Conservation (phyloP, 2,329 filamentous ascomycete genomes). For the Phialophora macrospora region DNA sequence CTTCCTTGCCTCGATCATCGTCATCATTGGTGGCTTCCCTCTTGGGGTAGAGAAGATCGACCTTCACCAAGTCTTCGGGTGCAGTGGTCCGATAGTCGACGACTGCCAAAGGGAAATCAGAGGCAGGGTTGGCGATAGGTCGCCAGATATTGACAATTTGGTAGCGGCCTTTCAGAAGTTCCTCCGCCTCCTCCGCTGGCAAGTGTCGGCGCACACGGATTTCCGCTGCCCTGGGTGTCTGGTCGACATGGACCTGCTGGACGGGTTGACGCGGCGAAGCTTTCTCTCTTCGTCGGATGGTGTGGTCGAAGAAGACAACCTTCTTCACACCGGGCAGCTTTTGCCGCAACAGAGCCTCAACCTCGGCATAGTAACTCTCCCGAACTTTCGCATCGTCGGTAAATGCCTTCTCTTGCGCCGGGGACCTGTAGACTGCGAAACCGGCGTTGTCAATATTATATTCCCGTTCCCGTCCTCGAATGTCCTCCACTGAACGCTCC, state of each 20-base stretch:
- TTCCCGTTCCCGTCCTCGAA: constrained; percentile 57
- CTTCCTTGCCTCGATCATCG: constrained; percentile 65
- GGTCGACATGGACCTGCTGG: constrained; percentile 73
- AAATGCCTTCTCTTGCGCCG: constrained; percentile 61
- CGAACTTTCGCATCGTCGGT: constrained; percentile 62
- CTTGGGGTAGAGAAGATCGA: constrained; percentile 67
- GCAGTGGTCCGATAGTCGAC: constrained; percentile 67
- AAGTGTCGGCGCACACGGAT: constrained; percentile 67
- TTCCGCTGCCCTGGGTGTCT: constrained; percentile 67
- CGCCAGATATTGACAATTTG: constrained; percentile 75
- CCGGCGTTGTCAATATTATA: constrained; percentile 64
- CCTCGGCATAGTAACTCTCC: constrained; percentile 64
- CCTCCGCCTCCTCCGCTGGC: constrained; percentile 59
- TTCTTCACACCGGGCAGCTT: constrained; percentile 63
- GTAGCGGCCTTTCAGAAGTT: constrained; percentile 62
- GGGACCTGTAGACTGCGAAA: constrained; percentile 61
- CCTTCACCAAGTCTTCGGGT: constrained; percentile 62
- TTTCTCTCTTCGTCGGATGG: constrained; percentile 64
- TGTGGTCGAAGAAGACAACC: constrained; percentile 74
- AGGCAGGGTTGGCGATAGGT: constrained; percentile 67
- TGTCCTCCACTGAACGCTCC: constrained; percentile 58
- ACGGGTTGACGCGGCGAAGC: constrained; percentile 66
- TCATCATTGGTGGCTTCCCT: constrained; percentile 57
- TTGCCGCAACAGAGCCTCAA: constrained; percentile 61
- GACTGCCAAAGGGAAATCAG: constrained; percentile 70